Base-by-base conservation (phyloP, 1,284 basidiomycete species). In the Ustilago curta region DNA sequence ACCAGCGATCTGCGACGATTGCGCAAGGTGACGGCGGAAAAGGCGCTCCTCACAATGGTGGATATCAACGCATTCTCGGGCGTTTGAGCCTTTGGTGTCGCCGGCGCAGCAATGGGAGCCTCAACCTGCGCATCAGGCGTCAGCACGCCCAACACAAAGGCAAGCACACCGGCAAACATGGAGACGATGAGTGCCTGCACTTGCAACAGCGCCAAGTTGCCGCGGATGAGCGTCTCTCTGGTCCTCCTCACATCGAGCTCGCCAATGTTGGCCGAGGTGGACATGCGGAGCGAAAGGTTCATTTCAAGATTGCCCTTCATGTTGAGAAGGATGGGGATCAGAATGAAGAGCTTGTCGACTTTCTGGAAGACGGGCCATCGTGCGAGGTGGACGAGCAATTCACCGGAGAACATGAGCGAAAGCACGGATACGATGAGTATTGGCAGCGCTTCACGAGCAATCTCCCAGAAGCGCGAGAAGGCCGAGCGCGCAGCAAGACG, bases 271-370 rank as follows among this genome's bases (percentile, higher is more conserved):
- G 88, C 88, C 5, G 85, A 86, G 4, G 87, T 88, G 8, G 86
- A 86, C 77, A 88, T 85, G 29, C 87, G 84, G 6, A 87, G 85
- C 8, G 86, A 86, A 2, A 88, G 89, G 75, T 95, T 95, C 93
- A 96, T 95, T 86, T 96, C 95, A 48, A 98, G 89, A 79, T 97
- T 97, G 18, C 96, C 96, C 84, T 97, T 97, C 70, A 99, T 90
- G 81, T 98, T 99, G 77, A 96, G 89, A 23, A 98, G 88, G 77
- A 97, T 95, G 12, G 96, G 95, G 8, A 97, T 91, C 63, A 98
- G 92, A 87, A 98, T 95, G 81, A 98, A 95, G 62, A 98, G 90
- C 85, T 99, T 95, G 87, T 97, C 92, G n/a, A 84, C 82, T 58
- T 91, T 89, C 55, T 89, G 88, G 89, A 99, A 96, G 44, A 95